These are phyloP conservation scores for Hordeum pubiflorum DNA, from an alignment of 202 grass and related monocot genomes.

Conservation along the genomic window DNA sequence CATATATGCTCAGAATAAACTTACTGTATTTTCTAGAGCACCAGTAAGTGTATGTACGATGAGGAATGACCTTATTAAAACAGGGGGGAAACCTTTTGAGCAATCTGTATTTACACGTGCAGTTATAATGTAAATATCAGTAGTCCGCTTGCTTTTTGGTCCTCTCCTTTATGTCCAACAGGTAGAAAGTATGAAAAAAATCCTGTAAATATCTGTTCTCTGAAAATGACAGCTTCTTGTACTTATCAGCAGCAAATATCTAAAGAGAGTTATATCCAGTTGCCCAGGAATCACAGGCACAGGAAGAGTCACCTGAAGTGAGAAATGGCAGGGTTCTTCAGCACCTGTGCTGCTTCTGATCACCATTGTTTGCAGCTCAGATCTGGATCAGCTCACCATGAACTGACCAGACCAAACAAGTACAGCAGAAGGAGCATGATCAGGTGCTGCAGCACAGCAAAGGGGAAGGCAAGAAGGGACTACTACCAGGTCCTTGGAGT, in stretches of 20 bases:
- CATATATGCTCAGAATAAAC: conserved; percentile 23
- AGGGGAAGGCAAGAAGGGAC: conserved; percentile 20
- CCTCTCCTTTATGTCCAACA: background rate
- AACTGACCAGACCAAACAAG: conserved; percentile 15
- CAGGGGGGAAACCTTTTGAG: background rate
- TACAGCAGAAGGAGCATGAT: conserved; percentile 25
- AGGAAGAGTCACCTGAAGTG: conserved; percentile 1
- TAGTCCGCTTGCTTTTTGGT: background rate
- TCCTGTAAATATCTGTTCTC: conserved; percentile 38
- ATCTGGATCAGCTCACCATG: conserved; percentile 15
- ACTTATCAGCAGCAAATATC: conserved; percentile 42
- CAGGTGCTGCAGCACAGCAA: conserved; percentile 42
- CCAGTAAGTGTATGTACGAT: background rate
- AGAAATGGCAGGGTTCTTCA: conserved; percentile 28
- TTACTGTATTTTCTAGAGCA: background rate
- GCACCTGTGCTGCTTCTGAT: conserved; percentile 19
- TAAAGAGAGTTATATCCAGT: background rate
- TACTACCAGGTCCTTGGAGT: conserved; percentile 54
- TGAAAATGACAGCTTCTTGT: conserved; percentile 19
- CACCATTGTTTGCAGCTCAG: conserved; percentile 10
- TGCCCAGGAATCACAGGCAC: background rate
- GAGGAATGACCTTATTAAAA: conserved; percentile 9
- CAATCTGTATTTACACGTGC: background rate
- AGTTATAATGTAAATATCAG: conserved; percentile 4
- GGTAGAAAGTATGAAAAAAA: background rate